Evolutionary conservation across 140 eudicot species (phyloP), one percentile per base, ranked within the genome.

Genomic region (Bidens hawaiensis): DNA sequence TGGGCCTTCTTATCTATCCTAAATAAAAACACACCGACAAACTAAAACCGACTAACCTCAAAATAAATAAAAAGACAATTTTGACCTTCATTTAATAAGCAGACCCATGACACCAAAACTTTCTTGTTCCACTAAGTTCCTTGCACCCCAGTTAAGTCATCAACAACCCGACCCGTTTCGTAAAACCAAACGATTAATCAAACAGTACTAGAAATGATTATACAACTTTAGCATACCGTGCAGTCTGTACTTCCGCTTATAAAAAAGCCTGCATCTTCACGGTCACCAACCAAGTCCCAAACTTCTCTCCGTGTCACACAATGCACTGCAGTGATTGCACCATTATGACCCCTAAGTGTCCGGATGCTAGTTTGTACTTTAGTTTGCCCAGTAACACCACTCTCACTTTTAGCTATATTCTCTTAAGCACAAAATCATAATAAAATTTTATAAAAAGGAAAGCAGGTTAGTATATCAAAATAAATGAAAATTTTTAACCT

Each of bases 181-280:
- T n/a, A n/a, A n/a, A n/a, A n/a, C n/a, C n/a, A n/a, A n/a, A n/a
- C n/a, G n/a, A n/a, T n/a, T n/a, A n/a, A n/a, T n/a, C n/a, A n/a
- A n/a, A 5, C 16, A 15, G 8, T 33, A 7, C 15, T 31, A 7
- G 8, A 57, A 17, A 17, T 34, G 14, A n/a, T 3, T 4, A 50
- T 33, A 55, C 63, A 60, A 8, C 15, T 47, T 25, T 56, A 53
- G 49, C 79, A 64, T 88, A 88, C 97, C 65, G 85, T 77, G 80
- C 99, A 91, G 53, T 91, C 99, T 54, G 96, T 87, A 79, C 99
- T 91, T 76, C 99, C 99, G 64, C 99, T 91, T 42, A 91, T 91
- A 62, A 87, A 88, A 66, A 87, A 91, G 7, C 99, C 99, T 2
- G 99, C 99, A 82, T 91, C 99, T 74, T 91, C 99, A 76, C 99